Percentiles rank a stretch among this genome's conserved stretches.
These are phyloP conservation scores for Flaveria sonorensis DNA, from an alignment of 129 eudicot species.

Conservation along the genomic window DNA sequence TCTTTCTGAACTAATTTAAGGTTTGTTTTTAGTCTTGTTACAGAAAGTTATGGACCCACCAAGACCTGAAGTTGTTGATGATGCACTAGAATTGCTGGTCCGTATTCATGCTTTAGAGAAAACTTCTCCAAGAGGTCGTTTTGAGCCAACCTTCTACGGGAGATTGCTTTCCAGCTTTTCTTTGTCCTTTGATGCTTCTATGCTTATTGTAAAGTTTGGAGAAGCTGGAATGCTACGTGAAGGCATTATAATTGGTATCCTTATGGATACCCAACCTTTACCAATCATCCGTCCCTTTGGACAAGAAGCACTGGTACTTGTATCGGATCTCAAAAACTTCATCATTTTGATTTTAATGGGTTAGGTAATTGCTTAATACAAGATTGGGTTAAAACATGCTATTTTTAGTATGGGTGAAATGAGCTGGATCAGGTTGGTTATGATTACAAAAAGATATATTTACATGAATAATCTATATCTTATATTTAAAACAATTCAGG, in stretches of 20 bases:
- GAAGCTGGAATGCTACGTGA: conserved; percentile 78
- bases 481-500: background rate
- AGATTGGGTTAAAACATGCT: background rate
- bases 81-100: conserved; percentile 73
- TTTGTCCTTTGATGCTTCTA: conserved; percentile 86
- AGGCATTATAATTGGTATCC: conserved; percentile 80
- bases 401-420: background rate
- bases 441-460: background rate
- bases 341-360: background rate
- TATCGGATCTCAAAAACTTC: background rate
- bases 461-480: background rate
- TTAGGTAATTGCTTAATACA: background rate
- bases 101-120: conserved; percentile 65
- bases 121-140: conserved; percentile 70
- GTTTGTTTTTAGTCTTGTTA: conserved; percentile 52
- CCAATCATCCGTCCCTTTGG: conserved; percentile 92
- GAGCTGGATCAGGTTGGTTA: background rate
- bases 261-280: conserved; percentile 88
- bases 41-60: conserved; percentile 97
- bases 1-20: conserved; percentile 13
- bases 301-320: conserved; percentile 61
- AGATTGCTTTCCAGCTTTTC: conserved; percentile 80
- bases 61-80: conserved; percentile 62
- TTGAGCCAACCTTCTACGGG: conserved; percentile 91
- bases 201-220: conserved; percentile 80